Conservation (phyloP, 208 protist genomes). For the Acanthamoeba lugdunensis region DNA sequence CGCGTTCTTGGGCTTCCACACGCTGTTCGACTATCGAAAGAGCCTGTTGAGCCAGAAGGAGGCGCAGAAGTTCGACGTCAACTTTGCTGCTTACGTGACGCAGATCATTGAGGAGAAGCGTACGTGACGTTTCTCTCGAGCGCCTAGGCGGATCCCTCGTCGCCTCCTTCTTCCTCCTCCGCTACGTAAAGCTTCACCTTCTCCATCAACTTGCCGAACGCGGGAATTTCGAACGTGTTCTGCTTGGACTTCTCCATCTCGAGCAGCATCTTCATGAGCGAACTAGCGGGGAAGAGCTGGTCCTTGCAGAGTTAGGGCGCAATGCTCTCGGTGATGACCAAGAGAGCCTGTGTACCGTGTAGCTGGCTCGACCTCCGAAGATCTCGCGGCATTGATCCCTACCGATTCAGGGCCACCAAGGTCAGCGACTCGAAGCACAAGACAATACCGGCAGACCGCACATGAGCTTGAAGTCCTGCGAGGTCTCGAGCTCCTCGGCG, state of each 20-base stretch:
- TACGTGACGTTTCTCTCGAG: background rate
- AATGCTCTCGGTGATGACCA: background rate
- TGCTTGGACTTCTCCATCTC: slow-evolving; percentile 42
- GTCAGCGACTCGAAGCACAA: background rate
- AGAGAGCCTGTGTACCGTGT: background rate
- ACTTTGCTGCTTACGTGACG: background rate
- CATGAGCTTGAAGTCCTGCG: slow-evolving; percentile 45
- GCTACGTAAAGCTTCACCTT: slow-evolving; percentile 8
- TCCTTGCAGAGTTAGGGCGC: background rate
- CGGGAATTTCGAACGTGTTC: slow-evolving; percentile 9
- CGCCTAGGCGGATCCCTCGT: background rate
- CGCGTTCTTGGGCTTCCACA: slow-evolving; percentile 29
- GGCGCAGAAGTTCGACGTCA: slow-evolving; percentile 27
- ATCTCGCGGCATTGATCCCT: slow-evolving; percentile 55
- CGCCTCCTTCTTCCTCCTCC: background rate
- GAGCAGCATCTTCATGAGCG: slow-evolving; percentile 22
- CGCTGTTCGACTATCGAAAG: slow-evolving; percentile 22
- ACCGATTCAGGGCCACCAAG: background rate
- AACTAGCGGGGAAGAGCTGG: slow-evolving; percentile 35
- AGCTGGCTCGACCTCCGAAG: slow-evolving; percentile 22
- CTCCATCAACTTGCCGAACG: background rate
- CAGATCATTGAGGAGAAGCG: background rate
- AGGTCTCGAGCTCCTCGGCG: slow-evolving; percentile 9
- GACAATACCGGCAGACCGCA: background rate
- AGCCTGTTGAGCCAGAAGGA: slow-evolving; percentile 44